Conservation (phyloP, 257 asterid species). For the Solanum medicagineum region DNA sequence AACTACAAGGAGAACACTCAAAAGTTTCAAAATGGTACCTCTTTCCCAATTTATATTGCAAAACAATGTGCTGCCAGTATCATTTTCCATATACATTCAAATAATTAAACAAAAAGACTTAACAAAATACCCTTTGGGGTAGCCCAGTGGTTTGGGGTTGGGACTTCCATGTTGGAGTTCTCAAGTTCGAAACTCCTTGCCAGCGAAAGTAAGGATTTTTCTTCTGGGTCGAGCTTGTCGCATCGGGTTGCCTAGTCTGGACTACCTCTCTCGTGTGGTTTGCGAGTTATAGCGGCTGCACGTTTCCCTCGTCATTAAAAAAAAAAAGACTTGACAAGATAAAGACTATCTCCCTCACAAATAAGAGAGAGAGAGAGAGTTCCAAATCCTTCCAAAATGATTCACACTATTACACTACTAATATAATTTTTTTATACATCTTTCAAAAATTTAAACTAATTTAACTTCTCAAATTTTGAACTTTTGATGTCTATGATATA, state of each 20-base stretch:
- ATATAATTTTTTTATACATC: background rate
- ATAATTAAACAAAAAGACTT: no score
- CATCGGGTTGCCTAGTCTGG: no score
- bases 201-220: no score
- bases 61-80: background rate
- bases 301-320: no score
- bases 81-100: background rate
- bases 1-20: background rate
- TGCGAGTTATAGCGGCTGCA: no score
- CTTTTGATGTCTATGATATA: background rate
- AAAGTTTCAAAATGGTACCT: background rate
- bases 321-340: no score
- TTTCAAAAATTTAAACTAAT: background rate
- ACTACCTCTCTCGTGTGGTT: no score
- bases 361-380: background rate
- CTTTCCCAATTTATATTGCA: background rate
- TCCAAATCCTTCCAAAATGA: background rate
- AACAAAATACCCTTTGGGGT: no score
- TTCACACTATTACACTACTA: background rate
- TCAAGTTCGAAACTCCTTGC: no score
- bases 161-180: no score
- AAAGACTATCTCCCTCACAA: background rate
- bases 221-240: no score
- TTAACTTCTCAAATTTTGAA: background rate
- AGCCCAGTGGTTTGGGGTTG: no score